A percentile compares a stretch with the other conserved stretches of the same genome.
phyloP scores from a whole-genome alignment of 2,329 filamentous ascomycete genomes.

The Dissoconium aciculare region DNA sequence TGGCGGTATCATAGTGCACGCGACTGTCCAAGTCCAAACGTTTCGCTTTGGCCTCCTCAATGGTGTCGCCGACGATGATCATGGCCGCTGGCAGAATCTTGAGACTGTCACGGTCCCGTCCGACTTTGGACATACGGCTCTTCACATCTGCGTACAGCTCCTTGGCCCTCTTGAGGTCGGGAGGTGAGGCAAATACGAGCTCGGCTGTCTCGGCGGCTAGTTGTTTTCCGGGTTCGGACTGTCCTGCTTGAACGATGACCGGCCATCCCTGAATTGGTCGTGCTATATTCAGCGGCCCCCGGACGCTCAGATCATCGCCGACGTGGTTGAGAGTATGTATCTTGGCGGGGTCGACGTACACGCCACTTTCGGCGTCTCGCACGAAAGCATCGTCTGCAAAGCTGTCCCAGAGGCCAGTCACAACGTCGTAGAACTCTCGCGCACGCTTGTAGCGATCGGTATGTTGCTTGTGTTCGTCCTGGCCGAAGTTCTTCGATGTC shows the following conservation, averaged over 20 bases:
- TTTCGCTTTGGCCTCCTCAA: slow-evolving; percentile 14
- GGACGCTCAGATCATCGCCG: slow-evolving; percentile 23
- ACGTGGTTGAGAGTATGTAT: slow-evolving; percentile 39
- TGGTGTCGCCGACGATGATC: slow-evolving; percentile 15
- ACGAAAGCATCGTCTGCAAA: slow-evolving; percentile 42
- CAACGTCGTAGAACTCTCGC: slow-evolving; percentile 29
- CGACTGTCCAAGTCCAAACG: slow-evolving; percentile 14
- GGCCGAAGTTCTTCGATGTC: slow-evolving; percentile 33
- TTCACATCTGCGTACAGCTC: slow-evolving; percentile 16
- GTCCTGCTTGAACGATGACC: slow-evolving; percentile 17
- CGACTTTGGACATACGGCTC: slow-evolving; percentile 9
- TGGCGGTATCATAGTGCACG: slow-evolving; percentile 15
- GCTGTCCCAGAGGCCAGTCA: slow-evolving; percentile 17
- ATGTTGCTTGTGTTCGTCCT: slow-evolving; percentile 33
- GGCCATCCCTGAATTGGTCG: slow-evolving; percentile 17
- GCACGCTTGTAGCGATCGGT: slow-evolving; percentile 37
- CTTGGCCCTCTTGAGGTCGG: slow-evolving; percentile 13
- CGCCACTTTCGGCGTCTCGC: slow-evolving; percentile 33
- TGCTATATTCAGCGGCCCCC: slow-evolving; percentile 16
- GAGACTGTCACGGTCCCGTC: slow-evolving; percentile 12
- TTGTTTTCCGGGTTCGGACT: slow-evolving; percentile 16
- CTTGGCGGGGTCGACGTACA: slow-evolving; percentile 38
- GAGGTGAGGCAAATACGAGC: slow-evolving; percentile 15
- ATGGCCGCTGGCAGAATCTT: slow-evolving; percentile 17
- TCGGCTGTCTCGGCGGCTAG: slow-evolving; percentile 17